Base-by-base conservation (phyloP, 1,284 basidiomycete species). In the Austroboletus novae-zelandiae region DNA sequence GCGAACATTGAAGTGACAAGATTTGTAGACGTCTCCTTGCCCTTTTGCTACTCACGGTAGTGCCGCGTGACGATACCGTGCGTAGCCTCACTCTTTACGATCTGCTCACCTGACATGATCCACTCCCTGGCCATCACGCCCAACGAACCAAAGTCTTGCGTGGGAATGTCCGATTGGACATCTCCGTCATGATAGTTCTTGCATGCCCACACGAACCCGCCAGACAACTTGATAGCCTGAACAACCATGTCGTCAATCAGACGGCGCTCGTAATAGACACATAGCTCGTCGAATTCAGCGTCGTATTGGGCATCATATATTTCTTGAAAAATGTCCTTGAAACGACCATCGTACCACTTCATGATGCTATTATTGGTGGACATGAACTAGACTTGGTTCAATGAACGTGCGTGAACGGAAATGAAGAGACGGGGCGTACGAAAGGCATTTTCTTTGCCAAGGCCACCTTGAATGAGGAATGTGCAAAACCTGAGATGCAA, bases 141-240 rank as follows among this genome's bases (percentile, higher is more conserved):
- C 47, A 98, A 76, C 55, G 81, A 86, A 56, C 95, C 95, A 67
- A 95, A 94, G 46, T 96, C 96, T 75, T 97, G 94, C 1, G 93
- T 93, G 54, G 95, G 86, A 64, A 95, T 92, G 66, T 95, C 93
- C 52, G 83, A 86, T 74, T 93, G 86, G 32, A 98, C 92, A 68
- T 97, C 94, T 44, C 94, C 94, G 65, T 97, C 94, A 77, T n/a
- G n/a, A n/a, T 97, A 96, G 78, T 96, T 96, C 81, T 97, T 98
- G 72, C 85, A 87, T 5, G 96, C 96, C 95, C 94, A 97, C 18
- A 98, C 90, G 74, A 97, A 99, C 41, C 96, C 96, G 48, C 96
- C 96, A 1, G 88, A 85, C 18, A 90, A 94, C 77, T 99, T 99
- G 84, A 99, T 87, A 40, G 82, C 93, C 70, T 98, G 94, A 6